Base-by-base conservation (phyloP, 2,329 filamentous ascomycete genomes). In the Fusarium tanahbumbuense region DNA sequence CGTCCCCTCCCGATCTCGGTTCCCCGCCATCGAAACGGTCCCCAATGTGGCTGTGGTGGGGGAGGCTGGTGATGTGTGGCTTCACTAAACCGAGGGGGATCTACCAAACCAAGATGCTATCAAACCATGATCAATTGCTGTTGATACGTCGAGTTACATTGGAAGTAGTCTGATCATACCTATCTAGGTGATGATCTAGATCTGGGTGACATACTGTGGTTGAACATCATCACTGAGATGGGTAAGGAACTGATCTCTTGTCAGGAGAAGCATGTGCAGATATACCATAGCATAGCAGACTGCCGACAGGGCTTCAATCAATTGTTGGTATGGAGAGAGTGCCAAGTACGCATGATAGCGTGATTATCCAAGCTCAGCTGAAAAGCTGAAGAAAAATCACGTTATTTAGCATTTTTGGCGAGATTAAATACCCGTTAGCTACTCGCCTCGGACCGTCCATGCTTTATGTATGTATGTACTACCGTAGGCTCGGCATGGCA, bases 1-100 rank as follows among this genome's bases (percentile, higher is more conserved):
- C 73, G 73, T 71, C 65, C 65, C 64, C 67, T 74, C 65, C 73
- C 67, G 73, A 60, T 64, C 57, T 73, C 72, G 72, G 72, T 56
- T 56, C 55, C 63, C 68, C 56, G 55, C 62, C 55, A 66, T 66
- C 10, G 28, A 66, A 22, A 41, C 60, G 56, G 60, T 34, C 60
- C 60, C 67, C 56, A 62, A 71, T 41, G 52, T 64, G 71, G 65
- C 56, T 56, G 60, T 66, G 64, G 73, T 71, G 73, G 73, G 70
- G 69, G 73, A 75, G 71, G 73, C 71, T 74, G 73, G 50, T 20
- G n/a, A 44, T 44, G 34, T 67, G 56, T 70, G 69, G 68, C 68
- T 71, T 52, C 25, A 22, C 16, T 23, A n/a, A 48, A 25, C 16
- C 27, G 18, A 40, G 23, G 18, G 30, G 27, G 37, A 25, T 18